These are phyloP conservation scores for Hirsutella thompsonii DNA, from an alignment of 2,329 filamentous ascomycete species.

Conservation along the genomic window DNA sequence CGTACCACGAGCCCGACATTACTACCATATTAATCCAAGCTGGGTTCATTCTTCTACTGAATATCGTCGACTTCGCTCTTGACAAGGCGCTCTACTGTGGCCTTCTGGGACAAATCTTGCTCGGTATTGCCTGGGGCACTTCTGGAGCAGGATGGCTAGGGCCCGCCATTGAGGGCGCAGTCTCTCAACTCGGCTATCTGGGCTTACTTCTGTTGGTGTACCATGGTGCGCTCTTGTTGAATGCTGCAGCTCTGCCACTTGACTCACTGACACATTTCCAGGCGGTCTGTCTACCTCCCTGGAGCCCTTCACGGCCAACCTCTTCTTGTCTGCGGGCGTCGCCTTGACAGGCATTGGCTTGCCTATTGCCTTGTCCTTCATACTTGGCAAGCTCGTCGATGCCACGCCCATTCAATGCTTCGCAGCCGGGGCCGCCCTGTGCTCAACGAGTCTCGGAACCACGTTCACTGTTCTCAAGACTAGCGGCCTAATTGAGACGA, in stretches of 20 bases:
- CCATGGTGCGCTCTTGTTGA: not conserved
- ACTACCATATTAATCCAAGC: slow-evolving; percentile 25
- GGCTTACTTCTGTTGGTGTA: not conserved
- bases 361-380: slow-evolving; percentile 55
- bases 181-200: slow-evolving; percentile 46
- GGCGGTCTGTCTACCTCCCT: slow-evolving; percentile 36
- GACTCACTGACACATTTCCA: slow-evolving; percentile 10
- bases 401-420: slow-evolving; percentile 51
- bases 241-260: not conserved
- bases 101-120: slow-evolving; percentile 56
- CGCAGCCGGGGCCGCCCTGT: slow-evolving; percentile 59
- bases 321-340: slow-evolving; percentile 45
- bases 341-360: slow-evolving; percentile 51
- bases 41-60: slow-evolving; percentile 51
- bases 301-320: slow-evolving; percentile 39
- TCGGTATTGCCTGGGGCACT: slow-evolving; percentile 58
- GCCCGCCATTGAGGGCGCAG: slow-evolving; percentile 32
- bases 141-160: slow-evolving; percentile 51
- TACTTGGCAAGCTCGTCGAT: slow-evolving; percentile 34
- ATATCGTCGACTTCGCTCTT: slow-evolving; percentile 41
- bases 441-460: slow-evolving; percentile 63
- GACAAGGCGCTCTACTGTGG: slow-evolving; percentile 55
- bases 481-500: slow-evolving; percentile 27
- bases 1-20: not conserved
- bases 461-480: slow-evolving; percentile 41